Conservation (phyloP, 2,329 filamentous ascomycete genomes). For the Trichoderma breve region DNA sequence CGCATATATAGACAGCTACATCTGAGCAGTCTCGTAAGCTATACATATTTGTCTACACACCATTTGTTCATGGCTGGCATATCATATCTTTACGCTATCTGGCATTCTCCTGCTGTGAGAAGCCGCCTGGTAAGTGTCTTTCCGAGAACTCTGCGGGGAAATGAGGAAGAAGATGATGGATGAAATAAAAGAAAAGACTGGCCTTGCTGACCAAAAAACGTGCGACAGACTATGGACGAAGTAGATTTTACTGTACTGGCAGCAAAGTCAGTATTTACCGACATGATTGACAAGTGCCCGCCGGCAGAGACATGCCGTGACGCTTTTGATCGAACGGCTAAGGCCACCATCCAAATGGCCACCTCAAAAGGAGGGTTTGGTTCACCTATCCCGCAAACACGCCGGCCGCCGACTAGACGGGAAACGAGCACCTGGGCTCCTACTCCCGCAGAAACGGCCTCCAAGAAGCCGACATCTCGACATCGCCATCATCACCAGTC, state of each 20-base stretch:
- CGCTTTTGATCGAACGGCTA: conserved; percentile 91
- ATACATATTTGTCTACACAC: conserved; percentile 92
- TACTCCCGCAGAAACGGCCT: conserved; percentile 29
- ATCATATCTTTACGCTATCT: conserved; percentile 94
- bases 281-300: conserved; percentile 91
- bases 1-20: conserved; percentile 89
- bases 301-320: conserved; percentile 93
- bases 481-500: conserved; percentile 31
- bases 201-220: background rate
- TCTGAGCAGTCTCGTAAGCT: conserved; percentile 84
- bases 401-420: conserved; percentile 26
- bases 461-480: conserved; percentile 24
- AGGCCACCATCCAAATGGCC: conserved; percentile 93
- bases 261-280: conserved; percentile 86
- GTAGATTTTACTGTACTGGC: conserved; percentile 96
- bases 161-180: background rate
- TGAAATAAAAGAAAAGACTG: background rate
- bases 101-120: conserved; percentile 88
- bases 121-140: conserved; percentile 71
- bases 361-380: conserved; percentile 83
- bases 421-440: conserved; percentile 33
- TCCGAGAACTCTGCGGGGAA: background rate
- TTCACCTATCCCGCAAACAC: conserved; percentile 30
- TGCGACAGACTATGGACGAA: conserved; percentile 73
- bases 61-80: conserved; percentile 97